These are phyloP conservation scores for Talaromyces proteolyticus DNA, from an alignment of 495 filamentous ascomycete species.

Conservation along the genomic window DNA sequence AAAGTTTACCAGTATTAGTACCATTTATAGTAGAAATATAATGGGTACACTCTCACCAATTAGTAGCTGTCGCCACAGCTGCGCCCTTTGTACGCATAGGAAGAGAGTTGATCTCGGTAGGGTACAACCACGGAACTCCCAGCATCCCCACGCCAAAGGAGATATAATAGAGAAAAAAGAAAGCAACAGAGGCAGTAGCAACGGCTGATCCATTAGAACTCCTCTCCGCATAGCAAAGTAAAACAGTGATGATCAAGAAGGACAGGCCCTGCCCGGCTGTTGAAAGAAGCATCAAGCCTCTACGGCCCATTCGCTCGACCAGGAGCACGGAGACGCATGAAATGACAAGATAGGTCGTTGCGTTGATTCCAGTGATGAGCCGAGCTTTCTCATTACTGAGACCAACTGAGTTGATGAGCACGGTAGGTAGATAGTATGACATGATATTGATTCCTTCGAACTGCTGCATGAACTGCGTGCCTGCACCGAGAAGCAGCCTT, in stretches of 20 bases:
- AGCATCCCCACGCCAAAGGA: constrained; percentile 51
- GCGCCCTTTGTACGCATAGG: constrained; percentile 42
- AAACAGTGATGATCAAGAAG: constrained; percentile 51
- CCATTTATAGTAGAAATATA: not conserved
- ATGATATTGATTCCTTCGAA: constrained; percentile 43
- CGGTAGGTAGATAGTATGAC: constrained; percentile 42
- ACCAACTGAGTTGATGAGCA: constrained; percentile 45
- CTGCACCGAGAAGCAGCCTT: constrained; percentile 42
- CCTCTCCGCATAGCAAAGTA: constrained; percentile 39
- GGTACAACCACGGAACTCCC: constrained; percentile 54
- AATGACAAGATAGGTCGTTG: constrained; percentile 44
- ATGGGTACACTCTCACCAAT: constrained; percentile 38
- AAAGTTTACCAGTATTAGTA: not conserved
- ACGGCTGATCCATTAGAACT: constrained; percentile 18
- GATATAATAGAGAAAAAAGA: constrained; percentile 49
- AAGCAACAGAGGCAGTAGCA: constrained; percentile 40
- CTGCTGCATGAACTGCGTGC: constrained; percentile 50
- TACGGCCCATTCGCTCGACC: constrained; percentile 44
- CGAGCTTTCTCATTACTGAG: constrained; percentile 39
- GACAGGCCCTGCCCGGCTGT: constrained; percentile 38
- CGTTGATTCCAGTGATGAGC: constrained; percentile 45
- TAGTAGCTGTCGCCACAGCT: constrained; percentile 51
- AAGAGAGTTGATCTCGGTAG: not conserved
- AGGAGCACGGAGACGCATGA: constrained; percentile 35
- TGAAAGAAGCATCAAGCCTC: constrained; percentile 48